Evolutionary conservation across 2,329 filamentous ascomycete genomes (phyloP), one percentile per base, ranked within the genome.

Genomic region (Dothistroma pini): DNA sequence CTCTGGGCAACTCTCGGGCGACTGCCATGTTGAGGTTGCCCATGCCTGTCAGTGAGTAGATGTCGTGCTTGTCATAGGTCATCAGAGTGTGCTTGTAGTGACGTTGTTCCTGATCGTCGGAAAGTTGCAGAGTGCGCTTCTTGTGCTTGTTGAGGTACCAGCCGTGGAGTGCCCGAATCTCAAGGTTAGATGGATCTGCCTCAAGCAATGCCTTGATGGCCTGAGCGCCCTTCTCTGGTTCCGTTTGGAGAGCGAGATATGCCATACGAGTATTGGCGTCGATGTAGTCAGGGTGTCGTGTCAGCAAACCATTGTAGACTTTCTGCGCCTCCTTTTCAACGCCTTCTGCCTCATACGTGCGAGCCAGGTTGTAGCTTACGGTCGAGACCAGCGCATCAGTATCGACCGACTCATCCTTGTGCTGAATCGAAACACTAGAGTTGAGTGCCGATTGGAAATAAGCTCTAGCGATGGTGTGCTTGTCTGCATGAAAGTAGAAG

Each of bases 31-130:
- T 89, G n/a, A 99, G 80, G 74, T 99, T 99, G 48, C 95, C 95
- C 93, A 99, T 97, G 14, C 91, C 93, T 29, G 96, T 93, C 31
- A 99, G 81, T 4, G 95, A 91, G 75, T 99, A 99, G n/a, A 91
- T 85, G 74, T 99, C 95, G 74, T 99, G 95, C 81, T 97, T 99
- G 79, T 99, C 93, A 74, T 92, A 89, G 67, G 93, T 87, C 74
- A 96, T 91, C 32, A 99, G 80, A 0, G 93, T 97, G 75, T 97
- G 92, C 78, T 97, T 99, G 82, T 96, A 96, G 74, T 97, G 93
- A 3, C 92, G 86, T 70, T 96, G 89, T 75, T 99, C 95, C 35
- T 88, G 87, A 72, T 99, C 96, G 71, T 97, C 93, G 16, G 86
- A 86, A 62, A 97, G 83, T 71, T 95, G 93, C 56, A 85, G 79